Conservation (phyloP, 2,329 filamentous ascomycete species). For the Sporothrix curviconia region DNA sequence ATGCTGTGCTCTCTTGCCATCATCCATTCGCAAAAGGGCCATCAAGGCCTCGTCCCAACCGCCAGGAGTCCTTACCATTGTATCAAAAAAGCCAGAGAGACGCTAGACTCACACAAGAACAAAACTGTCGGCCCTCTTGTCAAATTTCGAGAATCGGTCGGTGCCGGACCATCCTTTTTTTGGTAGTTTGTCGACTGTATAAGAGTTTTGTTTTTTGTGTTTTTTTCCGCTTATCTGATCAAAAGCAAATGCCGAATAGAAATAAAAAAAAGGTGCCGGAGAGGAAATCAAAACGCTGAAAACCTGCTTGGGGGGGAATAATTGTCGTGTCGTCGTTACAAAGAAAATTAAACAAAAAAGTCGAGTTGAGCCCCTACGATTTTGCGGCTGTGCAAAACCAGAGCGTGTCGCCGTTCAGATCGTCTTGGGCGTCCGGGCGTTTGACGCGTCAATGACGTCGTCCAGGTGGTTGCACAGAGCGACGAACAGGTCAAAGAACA, state of each 20-base stretch:
- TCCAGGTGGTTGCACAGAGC: constrained; percentile 98
- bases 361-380: neutral
- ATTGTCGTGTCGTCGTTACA: constrained; percentile 16
- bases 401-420: constrained; percentile 37
- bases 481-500: constrained; percentile 98
- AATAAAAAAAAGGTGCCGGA: constrained; percentile 5
- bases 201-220: constrained; percentile 2
- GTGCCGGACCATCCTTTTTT: constrained; percentile 4
- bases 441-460: constrained; percentile 84
- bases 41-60: constrained; percentile 9
- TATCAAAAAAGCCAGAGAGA: neutral
- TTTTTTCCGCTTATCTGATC: neutral
- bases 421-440: constrained; percentile 53
- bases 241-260: neutral
- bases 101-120: neutral
- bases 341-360: neutral
- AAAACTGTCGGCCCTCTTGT: neutral
- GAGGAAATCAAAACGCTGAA: constrained; percentile 12
- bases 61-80: neutral
- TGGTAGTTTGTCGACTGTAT: constrained; percentile 3
- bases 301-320: constrained; percentile 11
- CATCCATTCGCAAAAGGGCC: constrained; percentile 8
- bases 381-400: constrained; percentile 5
- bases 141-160: neutral
- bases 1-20: neutral